Evolutionary conservation across 31 red algal species (phyloP).

Genomic region (Odonthalia washingtoniensis): DNA sequence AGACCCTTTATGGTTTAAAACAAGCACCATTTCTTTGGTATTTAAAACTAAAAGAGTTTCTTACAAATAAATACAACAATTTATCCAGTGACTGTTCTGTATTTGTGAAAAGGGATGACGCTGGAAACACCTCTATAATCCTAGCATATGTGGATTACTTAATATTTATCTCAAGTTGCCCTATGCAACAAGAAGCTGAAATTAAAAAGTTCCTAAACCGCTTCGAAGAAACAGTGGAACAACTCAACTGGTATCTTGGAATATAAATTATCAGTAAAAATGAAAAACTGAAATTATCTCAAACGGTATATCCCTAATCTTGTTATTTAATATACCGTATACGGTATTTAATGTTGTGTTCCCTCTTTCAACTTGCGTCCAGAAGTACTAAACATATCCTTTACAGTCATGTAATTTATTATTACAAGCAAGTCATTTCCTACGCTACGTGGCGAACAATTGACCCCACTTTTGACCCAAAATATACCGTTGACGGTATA

Average conservation of each 20-base stretch:
- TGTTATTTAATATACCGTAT: too few species aligned
- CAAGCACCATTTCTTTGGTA: not conserved
- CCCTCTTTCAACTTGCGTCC: too few species aligned
- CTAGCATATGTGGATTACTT: not conserved
- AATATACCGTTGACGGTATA: too few species aligned
- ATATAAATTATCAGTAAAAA: not conserved
- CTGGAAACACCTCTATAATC: not conserved
- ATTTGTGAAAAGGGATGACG: not conserved
- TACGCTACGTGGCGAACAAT: too few species aligned
- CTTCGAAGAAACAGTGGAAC: not conserved
- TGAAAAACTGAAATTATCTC: not conserved
- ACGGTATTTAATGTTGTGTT: too few species aligned
- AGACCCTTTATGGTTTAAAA: not conserved
- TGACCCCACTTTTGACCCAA: too few species aligned
- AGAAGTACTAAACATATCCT: too few species aligned
- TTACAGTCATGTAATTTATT: too few species aligned
- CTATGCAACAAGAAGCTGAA: not conserved
- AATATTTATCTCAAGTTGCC: slow-evolving; percentile 1
- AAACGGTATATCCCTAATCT: not conserved
- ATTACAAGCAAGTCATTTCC: too few species aligned
- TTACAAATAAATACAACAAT: not conserved
- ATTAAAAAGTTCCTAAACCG: not conserved
- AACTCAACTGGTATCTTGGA: not conserved
- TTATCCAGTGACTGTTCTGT: not conserved
- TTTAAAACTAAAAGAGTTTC: not conserved